Conservation (phyloP, 805 yeast genomes). For the Candida yuanshanica region DNA sequence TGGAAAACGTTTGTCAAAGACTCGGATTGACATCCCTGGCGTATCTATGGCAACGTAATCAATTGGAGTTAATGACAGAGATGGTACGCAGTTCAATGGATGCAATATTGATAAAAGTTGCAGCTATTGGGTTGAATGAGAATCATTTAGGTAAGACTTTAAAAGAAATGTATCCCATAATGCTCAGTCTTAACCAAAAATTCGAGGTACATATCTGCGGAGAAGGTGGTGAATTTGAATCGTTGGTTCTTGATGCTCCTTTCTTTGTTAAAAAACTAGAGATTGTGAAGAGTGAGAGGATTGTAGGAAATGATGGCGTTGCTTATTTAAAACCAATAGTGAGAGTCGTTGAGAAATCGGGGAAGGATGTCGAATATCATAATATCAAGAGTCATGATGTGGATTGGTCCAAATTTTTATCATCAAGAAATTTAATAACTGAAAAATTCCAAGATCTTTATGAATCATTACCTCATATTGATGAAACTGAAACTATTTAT, state of each 20-base stretch:
- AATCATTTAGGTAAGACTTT: slow-evolving; percentile 65
- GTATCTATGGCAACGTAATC: slow-evolving; percentile 88
- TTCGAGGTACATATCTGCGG: slow-evolving; percentile 94
- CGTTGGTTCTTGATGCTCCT: slow-evolving; percentile 87
- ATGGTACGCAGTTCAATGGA: slow-evolving; percentile 65
- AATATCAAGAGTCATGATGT: slow-evolving; percentile 12
- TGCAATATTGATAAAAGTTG: slow-evolving; percentile 87
- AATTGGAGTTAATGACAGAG: slow-evolving; percentile 71
- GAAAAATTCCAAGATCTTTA: slow-evolving; percentile 31
- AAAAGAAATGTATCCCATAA: slow-evolving; percentile 51
- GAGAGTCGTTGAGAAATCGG: slow-evolving; percentile 36
- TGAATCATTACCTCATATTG: neutral
- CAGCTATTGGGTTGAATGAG: slow-evolving; percentile 76
- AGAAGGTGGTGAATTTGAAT: slow-evolving; percentile 98
- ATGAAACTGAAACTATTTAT: slow-evolving; percentile 17
- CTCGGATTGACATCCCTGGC: slow-evolving; percentile 65
- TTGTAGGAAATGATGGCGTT: slow-evolving; percentile 52
- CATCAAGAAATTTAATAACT: slow-evolving; percentile 28
- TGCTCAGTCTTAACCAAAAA: slow-evolving; percentile 49
- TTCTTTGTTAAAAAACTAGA: slow-evolving; percentile 54
- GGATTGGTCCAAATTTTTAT: slow-evolving; percentile 21
- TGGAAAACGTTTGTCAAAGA: slow-evolving; percentile 82
- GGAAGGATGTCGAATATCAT: slow-evolving; percentile 19
- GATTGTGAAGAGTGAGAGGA: slow-evolving; percentile 15
- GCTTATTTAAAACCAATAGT: slow-evolving; percentile 57